phyloP scores from a whole-genome alignment of 1,284 basidiomycete species.

The Pseudozyma pruni region DNA sequence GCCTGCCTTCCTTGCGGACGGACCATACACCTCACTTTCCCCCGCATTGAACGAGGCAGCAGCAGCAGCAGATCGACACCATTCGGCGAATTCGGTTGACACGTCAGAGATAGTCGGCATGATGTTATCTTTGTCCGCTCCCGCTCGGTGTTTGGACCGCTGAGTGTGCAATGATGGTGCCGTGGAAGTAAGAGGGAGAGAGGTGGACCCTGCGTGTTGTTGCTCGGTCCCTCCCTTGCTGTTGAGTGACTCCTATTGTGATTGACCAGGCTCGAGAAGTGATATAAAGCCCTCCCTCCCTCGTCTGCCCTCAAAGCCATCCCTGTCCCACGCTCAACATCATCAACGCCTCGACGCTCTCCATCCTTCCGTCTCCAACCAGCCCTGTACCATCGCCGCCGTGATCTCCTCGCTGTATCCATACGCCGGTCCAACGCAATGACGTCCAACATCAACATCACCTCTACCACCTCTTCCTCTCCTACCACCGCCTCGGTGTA shows the following conservation, averaged over 20 bases:
- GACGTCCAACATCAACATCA: constrained; percentile 24
- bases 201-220: not conserved
- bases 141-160: not conserved
- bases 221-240: too few relatives aligned
- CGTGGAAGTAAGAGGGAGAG: not conserved
- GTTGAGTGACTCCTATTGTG: too few relatives aligned
- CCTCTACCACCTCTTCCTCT: not conserved
- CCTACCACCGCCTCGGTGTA: constrained; percentile 21
- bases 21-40: too few relatives aligned
- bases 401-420: constrained; percentile 1
- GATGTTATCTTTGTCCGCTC: constrained; percentile 9
- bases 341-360: too few relatives aligned
- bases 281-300: not conserved
- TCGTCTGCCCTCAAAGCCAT: not conserved
- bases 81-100: not conserved
- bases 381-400: too few relatives aligned
- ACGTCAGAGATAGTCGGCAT: constrained; percentile 4
- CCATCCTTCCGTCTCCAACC: not conserved
- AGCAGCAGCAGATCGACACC: too few relatives aligned
- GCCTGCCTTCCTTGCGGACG: too few relatives aligned
- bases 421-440: constrained; percentile 2
- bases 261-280: too few relatives aligned
- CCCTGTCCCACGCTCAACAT: too few relatives aligned
- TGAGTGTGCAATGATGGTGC: not conserved
- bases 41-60: too few relatives aligned